phyloP scores from a whole-genome alignment of 495 filamentous ascomycete genomes.

The Lindgomyces ingoldianus region DNA sequence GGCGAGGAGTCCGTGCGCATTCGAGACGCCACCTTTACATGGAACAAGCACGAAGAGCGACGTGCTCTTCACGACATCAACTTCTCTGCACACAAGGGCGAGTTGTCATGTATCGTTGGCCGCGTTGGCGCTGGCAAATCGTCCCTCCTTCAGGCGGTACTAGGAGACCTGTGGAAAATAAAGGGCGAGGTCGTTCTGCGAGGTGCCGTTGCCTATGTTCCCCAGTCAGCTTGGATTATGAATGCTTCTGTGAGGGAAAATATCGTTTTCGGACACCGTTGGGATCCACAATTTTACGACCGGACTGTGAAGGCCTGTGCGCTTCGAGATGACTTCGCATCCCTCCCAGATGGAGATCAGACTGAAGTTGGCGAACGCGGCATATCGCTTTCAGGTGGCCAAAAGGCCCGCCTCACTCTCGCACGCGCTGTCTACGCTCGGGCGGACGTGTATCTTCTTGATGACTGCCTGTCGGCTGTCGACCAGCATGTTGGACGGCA shows the following conservation, averaged over 20 bases:
- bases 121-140: conserved; percentile 94
- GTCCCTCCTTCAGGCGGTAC: conserved; percentile 79
- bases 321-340: conserved; percentile 84
- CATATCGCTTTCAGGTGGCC: conserved; percentile 94
- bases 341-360: conserved; percentile 91
- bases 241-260: conserved; percentile 96
- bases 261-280: conserved; percentile 94
- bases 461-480: conserved; percentile 92
- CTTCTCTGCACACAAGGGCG: conserved; percentile 83
- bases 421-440: conserved; percentile 95
- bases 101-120: conserved; percentile 91
- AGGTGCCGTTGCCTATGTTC: conserved; percentile 84
- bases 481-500: conserved; percentile 97
- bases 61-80: conserved; percentile 74
- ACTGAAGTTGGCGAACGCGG: conserved; percentile 97
- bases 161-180: conserved; percentile 89
- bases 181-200: conserved; percentile 81
- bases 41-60: conserved; percentile 74
- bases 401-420: conserved; percentile 93
- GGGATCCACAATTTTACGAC: conserved; percentile 93
- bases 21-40: conserved; percentile 86
- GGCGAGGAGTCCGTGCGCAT: conserved; percentile 86
- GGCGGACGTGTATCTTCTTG: conserved; percentile 93
- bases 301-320: conserved; percentile 93
- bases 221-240: conserved; percentile 95